Evolutionary conservation across 306 rosid species (phyloP).

Genomic region (Ormosia semicastrata): DNA sequence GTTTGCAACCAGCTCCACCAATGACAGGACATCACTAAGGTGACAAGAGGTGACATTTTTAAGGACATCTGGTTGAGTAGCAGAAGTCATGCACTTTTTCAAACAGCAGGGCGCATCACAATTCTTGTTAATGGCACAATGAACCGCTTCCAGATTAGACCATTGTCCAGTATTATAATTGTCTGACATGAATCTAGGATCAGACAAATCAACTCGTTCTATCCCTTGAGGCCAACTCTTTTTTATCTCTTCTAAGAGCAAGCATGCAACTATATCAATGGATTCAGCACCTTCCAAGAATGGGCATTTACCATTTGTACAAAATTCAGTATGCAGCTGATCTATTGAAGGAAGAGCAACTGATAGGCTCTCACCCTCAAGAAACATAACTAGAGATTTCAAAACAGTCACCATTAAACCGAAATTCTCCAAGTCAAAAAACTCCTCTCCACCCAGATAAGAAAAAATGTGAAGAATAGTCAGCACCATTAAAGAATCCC

Average conservation of each 20-base stretch:
- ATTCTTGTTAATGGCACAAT: slow-evolving; percentile 18
- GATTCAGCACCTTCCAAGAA: slow-evolving; percentile 58
- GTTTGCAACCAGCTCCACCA: slow-evolving; percentile 79
- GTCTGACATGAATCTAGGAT: slow-evolving; percentile 26
- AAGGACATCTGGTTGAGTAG: slow-evolving; percentile 30
- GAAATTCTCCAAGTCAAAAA: slow-evolving; percentile 39
- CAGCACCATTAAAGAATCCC: slow-evolving; percentile 49
- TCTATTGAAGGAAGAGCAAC: slow-evolving; percentile 38
- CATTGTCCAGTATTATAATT: slow-evolving; percentile 21
- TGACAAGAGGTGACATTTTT: slow-evolving; percentile 30
- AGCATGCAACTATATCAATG: slow-evolving; percentile 44
- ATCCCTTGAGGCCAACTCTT: slow-evolving; percentile 25
- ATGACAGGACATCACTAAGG: slow-evolving; percentile 59
- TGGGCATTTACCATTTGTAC: slow-evolving; percentile 53
- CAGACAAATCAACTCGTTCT: slow-evolving; percentile 26
- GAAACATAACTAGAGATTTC: slow-evolving; percentile 65
- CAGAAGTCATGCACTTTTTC: slow-evolving; percentile 33
- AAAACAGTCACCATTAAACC: slow-evolving; percentile 49
- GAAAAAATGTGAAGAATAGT: slow-evolving; percentile 76
- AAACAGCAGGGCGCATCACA: slow-evolving; percentile 39
- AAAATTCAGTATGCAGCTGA: slow-evolving; percentile 39
- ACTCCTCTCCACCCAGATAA: slow-evolving; percentile 61
- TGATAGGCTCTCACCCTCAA: slow-evolving; percentile 49
- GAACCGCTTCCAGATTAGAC: slow-evolving; percentile 21
- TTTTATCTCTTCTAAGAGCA: slow-evolving; percentile 59